Conservation (phyloP, 2,329 filamentous ascomycete species). For the Raffaelea deltoideospora region DNA sequence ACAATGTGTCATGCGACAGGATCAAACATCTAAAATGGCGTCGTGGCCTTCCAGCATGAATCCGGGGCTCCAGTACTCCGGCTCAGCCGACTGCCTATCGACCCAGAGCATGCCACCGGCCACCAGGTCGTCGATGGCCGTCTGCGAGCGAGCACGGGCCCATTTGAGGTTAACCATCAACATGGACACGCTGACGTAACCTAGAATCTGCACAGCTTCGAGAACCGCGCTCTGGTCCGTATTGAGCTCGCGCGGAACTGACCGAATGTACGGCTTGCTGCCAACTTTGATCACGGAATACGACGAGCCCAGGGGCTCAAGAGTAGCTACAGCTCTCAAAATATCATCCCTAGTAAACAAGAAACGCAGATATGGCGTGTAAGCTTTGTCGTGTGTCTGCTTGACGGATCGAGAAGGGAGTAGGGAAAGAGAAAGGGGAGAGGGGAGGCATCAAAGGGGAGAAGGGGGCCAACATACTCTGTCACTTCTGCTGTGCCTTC, state of each 20-base stretch:
- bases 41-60: conserved; percentile 42
- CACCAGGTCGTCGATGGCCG: conserved; percentile 79
- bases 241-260: conserved; percentile 87
- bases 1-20: no score
- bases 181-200: conserved; percentile 83
- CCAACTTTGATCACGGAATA: conserved; percentile 79
- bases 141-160: conserved; percentile 72
- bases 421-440: no score
- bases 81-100: conserved; percentile 70
- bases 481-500: conserved; percentile 68
- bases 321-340: conserved; percentile 70
- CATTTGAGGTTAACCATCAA: conserved; percentile 73
- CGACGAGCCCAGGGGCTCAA: conserved; percentile 75
- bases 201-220: conserved; percentile 78
- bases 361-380: no score
- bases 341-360: conserved; percentile 86
- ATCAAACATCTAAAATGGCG: conserved; percentile 10
- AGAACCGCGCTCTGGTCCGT: conserved; percentile 85
- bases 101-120: conserved; percentile 89
- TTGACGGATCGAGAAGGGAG: no score
- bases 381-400: no score
- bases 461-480: no score
- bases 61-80: conserved; percentile 84
- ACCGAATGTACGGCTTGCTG: conserved; percentile 73
- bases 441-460: neutral